phyloP scores from a whole-genome alignment of 2,329 filamentous ascomycete species.

The Colletotrichum spinosum region DNA sequence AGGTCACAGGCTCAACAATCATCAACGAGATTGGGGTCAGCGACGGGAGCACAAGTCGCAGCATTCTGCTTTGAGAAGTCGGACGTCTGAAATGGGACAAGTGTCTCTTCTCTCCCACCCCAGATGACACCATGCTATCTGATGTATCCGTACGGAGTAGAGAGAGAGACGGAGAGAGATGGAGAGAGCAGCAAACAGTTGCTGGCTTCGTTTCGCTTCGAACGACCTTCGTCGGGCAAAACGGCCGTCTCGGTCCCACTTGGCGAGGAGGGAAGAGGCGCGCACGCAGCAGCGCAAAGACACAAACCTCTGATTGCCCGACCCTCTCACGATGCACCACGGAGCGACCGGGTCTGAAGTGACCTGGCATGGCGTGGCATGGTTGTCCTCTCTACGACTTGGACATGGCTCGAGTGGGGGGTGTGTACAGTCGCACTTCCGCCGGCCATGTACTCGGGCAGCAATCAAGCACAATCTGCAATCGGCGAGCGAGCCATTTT shows the following conservation, averaged over 20 bases:
- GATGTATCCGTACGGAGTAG: background rate
- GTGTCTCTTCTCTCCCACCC: slow-evolving; percentile 1
- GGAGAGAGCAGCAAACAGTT: slow-evolving; percentile 3
- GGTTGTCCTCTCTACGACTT: background rate
- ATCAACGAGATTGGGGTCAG: background rate
- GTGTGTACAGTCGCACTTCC: too few relatives aligned
- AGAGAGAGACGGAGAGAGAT: background rate
- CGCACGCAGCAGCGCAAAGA: background rate
- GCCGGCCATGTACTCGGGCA: slow-evolving; percentile 5
- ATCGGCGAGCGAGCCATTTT: too few relatives aligned
- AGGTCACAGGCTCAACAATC: slow-evolving; percentile 20
- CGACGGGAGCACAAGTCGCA: background rate
- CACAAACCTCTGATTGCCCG: slow-evolving; percentile 30
- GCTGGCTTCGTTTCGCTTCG: background rate
- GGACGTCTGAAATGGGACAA: slow-evolving; percentile 22
- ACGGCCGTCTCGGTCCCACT: slow-evolving; percentile 30
- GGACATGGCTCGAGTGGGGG: too few relatives aligned
- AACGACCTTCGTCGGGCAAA: slow-evolving; percentile 11
- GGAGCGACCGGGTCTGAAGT: background rate
- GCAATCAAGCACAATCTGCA: too few relatives aligned
- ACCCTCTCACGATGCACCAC: slow-evolving; percentile 23
- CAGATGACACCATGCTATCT: slow-evolving; percentile 8
- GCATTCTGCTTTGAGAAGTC: slow-evolving; percentile 26
- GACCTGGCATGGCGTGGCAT: background rate
- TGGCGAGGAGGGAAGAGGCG: background rate